Conservation (phyloP, 2,329 filamentous ascomycete species). For the Pseudogymnoascus sp. region DNA sequence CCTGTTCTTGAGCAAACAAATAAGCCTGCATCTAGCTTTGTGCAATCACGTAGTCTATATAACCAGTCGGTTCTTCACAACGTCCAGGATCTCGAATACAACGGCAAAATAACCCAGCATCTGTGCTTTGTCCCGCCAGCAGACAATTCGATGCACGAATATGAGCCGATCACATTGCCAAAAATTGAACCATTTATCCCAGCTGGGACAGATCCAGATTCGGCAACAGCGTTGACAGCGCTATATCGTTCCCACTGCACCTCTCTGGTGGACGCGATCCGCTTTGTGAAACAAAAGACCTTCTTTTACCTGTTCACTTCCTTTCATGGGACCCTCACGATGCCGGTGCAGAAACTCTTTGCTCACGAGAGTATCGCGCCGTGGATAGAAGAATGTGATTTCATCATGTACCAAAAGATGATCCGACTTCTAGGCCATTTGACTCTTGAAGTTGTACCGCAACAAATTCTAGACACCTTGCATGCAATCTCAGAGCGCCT, state of each 20-base stretch:
- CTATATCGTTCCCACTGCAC: constrained; percentile 93
- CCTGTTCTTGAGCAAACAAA: neutral
- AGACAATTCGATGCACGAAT: constrained; percentile 49
- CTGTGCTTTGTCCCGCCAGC: constrained; percentile 53
- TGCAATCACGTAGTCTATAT: constrained; percentile 44
- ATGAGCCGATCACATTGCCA: constrained; percentile 72
- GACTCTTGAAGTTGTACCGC: constrained; percentile 83
- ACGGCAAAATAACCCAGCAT: constrained; percentile 47
- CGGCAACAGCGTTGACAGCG: constrained; percentile 74
- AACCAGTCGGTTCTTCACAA: constrained; percentile 47
- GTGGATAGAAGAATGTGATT: constrained; percentile 95
- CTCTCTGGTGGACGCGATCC: constrained; percentile 87
- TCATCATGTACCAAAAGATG: constrained; percentile 94
- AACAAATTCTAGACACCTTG: constrained; percentile 76
- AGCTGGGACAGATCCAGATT: constrained; percentile 71
- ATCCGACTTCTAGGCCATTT: constrained; percentile 84
- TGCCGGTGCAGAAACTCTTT: constrained; percentile 90
- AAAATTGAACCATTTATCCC: constrained; percentile 76
- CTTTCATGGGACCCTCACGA: constrained; percentile 92
- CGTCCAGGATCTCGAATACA: constrained; percentile 51
- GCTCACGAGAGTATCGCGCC: constrained; percentile 69
- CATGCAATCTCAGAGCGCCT: constrained; percentile 77
- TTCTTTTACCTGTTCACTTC: constrained; percentile 93
- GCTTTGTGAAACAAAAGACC: constrained; percentile 92
- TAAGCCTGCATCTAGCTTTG: constrained; percentile 21